Evolutionary conservation across 75 land plant species (phyloP).

Genomic region (Isoetes taiwanensis): DNA sequence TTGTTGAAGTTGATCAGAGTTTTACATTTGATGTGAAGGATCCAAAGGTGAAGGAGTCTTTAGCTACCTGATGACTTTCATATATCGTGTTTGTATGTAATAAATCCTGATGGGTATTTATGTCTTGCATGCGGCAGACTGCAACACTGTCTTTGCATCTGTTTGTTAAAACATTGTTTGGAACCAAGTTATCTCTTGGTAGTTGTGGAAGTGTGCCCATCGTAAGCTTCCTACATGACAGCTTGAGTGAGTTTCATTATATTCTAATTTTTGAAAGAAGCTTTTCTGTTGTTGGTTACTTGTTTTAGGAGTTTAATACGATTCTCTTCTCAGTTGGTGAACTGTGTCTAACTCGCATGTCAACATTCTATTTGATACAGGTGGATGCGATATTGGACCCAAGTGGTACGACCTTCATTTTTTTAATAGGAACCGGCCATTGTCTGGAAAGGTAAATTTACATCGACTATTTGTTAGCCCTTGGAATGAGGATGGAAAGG

Average conservation of each 20-base stretch:
- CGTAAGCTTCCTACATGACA: too few species aligned
- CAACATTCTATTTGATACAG: too few species aligned
- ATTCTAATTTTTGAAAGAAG: too few species aligned
- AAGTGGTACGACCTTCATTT: constrained; percentile 37
- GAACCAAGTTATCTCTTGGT: neutral
- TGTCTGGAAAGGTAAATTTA: constrained; percentile 30
- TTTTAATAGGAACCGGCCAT: constrained; percentile 15
- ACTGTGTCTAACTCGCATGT: too few species aligned
- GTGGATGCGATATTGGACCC: constrained; percentile 8
- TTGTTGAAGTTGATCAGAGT: constrained; percentile 27
- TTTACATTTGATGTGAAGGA: constrained; percentile 44
- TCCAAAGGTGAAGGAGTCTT: constrained; percentile 12
- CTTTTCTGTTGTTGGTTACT: too few species aligned
- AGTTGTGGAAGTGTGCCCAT: neutral
- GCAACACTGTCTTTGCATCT: constrained; percentile 8
- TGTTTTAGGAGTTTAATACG: too few species aligned
- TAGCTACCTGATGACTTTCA: neutral
- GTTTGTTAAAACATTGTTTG: constrained; percentile 12
- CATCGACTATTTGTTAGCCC: neutral
- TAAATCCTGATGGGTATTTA: neutral
- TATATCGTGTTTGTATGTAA: neutral
- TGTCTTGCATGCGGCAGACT: constrained; percentile 7
- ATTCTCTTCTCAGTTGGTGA: too few species aligned
- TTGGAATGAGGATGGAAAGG: too few species aligned
- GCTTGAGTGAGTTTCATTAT: too few species aligned